phyloP scores from a whole-genome alignment of 345 rosid species.

The Sisymbrium altissimum region DNA sequence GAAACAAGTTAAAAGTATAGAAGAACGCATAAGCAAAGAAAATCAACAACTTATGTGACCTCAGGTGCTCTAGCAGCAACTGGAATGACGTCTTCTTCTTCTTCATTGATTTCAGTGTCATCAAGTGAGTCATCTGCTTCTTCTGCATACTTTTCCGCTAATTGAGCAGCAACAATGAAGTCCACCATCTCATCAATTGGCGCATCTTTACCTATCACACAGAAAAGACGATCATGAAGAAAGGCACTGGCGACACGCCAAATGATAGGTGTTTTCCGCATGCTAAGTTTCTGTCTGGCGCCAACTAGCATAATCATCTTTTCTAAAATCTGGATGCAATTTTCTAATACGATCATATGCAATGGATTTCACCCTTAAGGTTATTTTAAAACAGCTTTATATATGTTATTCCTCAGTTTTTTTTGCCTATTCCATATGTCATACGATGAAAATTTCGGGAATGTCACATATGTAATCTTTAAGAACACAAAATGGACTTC shows the following conservation, averaged over 20 bases:
- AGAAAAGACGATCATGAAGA: conserved; percentile 22
- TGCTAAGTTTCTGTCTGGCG: not conserved
- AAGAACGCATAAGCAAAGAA: not conserved
- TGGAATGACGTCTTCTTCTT: conserved; percentile 18
- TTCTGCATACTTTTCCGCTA: conserved; percentile 53
- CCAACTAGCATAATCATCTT: not conserved
- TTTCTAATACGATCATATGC: not conserved
- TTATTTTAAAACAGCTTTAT: conserved; percentile 4
- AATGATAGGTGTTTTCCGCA: not conserved
- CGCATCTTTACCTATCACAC: conserved; percentile 53
- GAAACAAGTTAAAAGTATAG: not conserved
- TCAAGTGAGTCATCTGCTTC: conserved; percentile 36
- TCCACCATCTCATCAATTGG: conserved; percentile 70
- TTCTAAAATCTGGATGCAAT: not conserved
- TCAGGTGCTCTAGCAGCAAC: conserved; percentile 29
- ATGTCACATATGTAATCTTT: not conserved
- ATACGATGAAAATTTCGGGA: not conserved
- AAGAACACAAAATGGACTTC: not conserved
- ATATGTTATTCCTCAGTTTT: not conserved
- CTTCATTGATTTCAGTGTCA: conserved; percentile 28
- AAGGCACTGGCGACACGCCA: not conserved
- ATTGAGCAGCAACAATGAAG: conserved; percentile 76
- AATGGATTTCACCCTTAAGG: not conserved
- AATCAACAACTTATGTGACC: conserved; percentile 37
- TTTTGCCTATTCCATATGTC: not conserved